Base-by-base conservation (phyloP, 257 asterid genomes). In the Ballota nigra region DNA sequence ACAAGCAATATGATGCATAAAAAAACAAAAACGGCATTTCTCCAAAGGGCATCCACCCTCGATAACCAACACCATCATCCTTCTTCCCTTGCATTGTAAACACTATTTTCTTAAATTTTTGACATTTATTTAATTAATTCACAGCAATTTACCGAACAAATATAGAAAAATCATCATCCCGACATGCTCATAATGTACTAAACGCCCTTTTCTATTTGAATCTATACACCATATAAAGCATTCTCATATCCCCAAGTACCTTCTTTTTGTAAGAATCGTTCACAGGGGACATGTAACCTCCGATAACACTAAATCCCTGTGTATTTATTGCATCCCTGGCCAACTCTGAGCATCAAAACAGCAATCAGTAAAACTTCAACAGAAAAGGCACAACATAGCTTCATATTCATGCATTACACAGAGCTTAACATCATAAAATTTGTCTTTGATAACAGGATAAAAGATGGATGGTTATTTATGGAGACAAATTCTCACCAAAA, bases 271-370 rank as follows among this genome's bases (percentile, higher is more conserved):
- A 94, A 23, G 91, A 86, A 79, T 89, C 96, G 63, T 89, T 94
- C 60, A 89, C 98, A 33, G 99, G 97, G 51, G 96, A 94, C 88
- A 94, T 89, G 67, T 91, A 94, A 76, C 99, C 97, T 77, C 96
- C 97, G 40, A 94, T 63, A 43, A 91, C 93, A 72, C 87, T 82
- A 69, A 83, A 84, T 19, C 97, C 97, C 79, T 79, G 84, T 45
- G 89, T 80, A 69, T 64, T 84, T 38, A 91, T 69, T 60, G 96
- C 95, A 80, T 94, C 99, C 75, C 85, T 87, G 45, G 97, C 96
- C 84, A 94, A 77, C 84, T 91, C 97, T 94, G 84, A 63, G 68
- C 68, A 75, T 49, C 31, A 56, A 75, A 69, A 10, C 72, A 51
- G 15, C 24, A 66, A 62, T 70, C 33, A 26, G 43, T 34, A 60